Evolutionary conservation across 208 protist species (phyloP).

Genomic region (Sergeia podlipaevii): DNA sequence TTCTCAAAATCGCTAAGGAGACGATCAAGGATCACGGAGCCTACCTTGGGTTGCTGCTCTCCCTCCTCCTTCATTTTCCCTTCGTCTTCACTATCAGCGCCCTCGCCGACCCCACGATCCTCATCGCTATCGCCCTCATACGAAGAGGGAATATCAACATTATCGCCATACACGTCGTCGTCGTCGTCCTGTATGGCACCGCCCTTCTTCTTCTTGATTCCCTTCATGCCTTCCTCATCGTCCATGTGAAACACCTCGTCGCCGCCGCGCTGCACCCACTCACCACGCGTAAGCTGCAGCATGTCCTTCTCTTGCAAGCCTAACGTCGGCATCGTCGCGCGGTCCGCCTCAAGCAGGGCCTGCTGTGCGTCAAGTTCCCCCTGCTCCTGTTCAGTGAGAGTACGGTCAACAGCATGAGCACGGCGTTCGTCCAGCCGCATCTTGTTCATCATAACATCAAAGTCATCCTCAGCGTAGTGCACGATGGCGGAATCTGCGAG

Average conservation of each 20-base stretch:
- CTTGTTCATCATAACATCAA: constrained; percentile 61
- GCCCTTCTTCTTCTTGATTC: constrained; percentile 1
- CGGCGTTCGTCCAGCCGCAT: constrained; percentile 61
- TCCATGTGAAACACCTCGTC: constrained; percentile 73
- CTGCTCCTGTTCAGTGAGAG: constrained; percentile 59
- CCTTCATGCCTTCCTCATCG: constrained; percentile 13
- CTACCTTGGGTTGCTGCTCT: not conserved
- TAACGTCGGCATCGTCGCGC: constrained; percentile 40
- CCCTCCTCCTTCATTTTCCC: not conserved
- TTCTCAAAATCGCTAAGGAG: constrained; percentile 40
- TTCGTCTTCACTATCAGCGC: not conserved
- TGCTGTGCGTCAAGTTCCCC: constrained; percentile 26
- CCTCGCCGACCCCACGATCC: constrained; percentile 3
- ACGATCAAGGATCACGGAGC: constrained; percentile 29
- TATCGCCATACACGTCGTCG: constrained; percentile 24
- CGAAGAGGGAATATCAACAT: constrained; percentile 48
- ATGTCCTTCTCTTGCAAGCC: constrained; percentile 27
- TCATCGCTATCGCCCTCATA: constrained; percentile 30
- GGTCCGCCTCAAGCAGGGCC: constrained; percentile 46
- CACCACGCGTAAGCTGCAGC: constrained; percentile 51
- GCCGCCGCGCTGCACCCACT: constrained; percentile 75
- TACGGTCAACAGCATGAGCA: constrained; percentile 60
- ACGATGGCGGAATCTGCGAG: not conserved
- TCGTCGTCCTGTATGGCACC: constrained; percentile 8
- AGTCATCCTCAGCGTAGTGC: constrained; percentile 45